These are phyloP conservation scores for Diaporthe ampelina DNA, from an alignment of 2,329 filamentous ascomycete species.

Conservation along the genomic window DNA sequence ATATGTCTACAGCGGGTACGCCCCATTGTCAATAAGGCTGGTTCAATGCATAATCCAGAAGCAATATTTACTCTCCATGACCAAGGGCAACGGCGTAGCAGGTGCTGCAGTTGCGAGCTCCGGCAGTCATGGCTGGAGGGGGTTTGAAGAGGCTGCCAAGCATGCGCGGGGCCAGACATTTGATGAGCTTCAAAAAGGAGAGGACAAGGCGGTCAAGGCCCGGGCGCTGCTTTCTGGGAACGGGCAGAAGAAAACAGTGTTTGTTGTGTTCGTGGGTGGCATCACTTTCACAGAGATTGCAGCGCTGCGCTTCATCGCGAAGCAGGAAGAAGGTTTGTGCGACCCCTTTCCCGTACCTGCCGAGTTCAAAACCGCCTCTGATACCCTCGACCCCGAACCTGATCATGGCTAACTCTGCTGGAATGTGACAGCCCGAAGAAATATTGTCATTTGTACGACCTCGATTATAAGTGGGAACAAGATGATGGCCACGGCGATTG, in stretches of 20 bases:
- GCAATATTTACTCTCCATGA: slow-evolving; percentile 80
- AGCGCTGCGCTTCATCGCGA: slow-evolving; percentile 89
- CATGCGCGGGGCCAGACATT: slow-evolving; percentile 91
- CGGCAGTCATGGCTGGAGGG: slow-evolving; percentile 86
- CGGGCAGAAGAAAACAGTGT: slow-evolving; percentile 84
- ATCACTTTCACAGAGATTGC: slow-evolving; percentile 97
- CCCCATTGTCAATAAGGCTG: slow-evolving; percentile 89
- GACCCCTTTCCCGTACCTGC: not conserved
- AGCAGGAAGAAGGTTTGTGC: slow-evolving; percentile 78
- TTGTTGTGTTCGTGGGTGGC: slow-evolving; percentile 98
- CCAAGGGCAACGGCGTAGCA: slow-evolving; percentile 70
- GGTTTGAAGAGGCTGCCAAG: slow-evolving; percentile 93
- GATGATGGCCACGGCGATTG: slow-evolving; percentile 89
- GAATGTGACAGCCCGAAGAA: slow-evolving; percentile 71
- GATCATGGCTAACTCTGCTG: slow-evolving; percentile 32
- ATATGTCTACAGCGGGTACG: slow-evolving; percentile 99
- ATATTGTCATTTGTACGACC: slow-evolving; percentile 93
- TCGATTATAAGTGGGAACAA: slow-evolving; percentile 90
- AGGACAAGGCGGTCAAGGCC: slow-evolving; percentile 92
- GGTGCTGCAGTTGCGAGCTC: slow-evolving; percentile 64
- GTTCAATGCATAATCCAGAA: slow-evolving; percentile 96
- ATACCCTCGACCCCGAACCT: not conserved
- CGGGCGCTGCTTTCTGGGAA: slow-evolving; percentile 84
- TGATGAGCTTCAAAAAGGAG: slow-evolving; percentile 90
- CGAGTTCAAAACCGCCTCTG: not conserved